Percentiles rank a stretch among this genome's conserved stretches.
Evolutionary conservation across 192 early-diverging fungal species (phyloP).

Genomic region (Dispira parvispora): DNA sequence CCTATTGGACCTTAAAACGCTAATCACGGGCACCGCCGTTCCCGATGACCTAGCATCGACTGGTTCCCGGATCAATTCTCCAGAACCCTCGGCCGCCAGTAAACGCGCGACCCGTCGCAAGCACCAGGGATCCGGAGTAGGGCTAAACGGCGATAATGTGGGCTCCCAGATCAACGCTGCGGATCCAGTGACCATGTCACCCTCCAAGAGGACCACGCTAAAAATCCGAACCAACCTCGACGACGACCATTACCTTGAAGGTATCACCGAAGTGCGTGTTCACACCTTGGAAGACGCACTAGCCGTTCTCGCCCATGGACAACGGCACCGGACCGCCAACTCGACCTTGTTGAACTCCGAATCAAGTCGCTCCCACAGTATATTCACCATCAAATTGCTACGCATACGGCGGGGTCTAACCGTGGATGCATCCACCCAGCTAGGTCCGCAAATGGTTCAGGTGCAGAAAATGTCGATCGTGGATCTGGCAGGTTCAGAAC

Average conservation of each 20-base stretch:
- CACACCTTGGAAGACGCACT: slow-evolving; percentile 36
- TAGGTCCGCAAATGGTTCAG: neutral
- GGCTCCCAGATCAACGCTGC: slow-evolving; percentile 19
- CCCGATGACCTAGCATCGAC: neutral
- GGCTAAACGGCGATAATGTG: slow-evolving; percentile 8
- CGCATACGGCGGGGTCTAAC: slow-evolving; percentile 27
- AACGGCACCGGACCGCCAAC: slow-evolving; percentile 36
- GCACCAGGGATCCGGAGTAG: slow-evolving; percentile 2
- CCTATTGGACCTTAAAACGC: slow-evolving; percentile 33
- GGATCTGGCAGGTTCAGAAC: slow-evolving; percentile 55
- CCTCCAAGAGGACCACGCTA: slow-evolving; percentile 17
- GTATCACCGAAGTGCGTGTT: slow-evolving; percentile 38
- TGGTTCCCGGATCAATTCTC: slow-evolving; percentile 6
- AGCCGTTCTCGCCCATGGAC: slow-evolving; percentile 34
- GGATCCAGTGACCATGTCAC: slow-evolving; percentile 16
- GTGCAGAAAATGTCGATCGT: slow-evolving; percentile 28
- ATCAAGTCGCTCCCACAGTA: slow-evolving; percentile 43
- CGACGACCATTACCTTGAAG: slow-evolving; percentile 40
- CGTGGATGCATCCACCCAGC: slow-evolving; percentile 12
- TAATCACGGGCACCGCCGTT: neutral
- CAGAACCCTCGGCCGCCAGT: neutral
- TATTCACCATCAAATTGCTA: slow-evolving; percentile 50
- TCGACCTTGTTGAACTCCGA: slow-evolving; percentile 35
- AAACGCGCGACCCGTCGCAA: slow-evolving; percentile 4
- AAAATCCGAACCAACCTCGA: slow-evolving; percentile 22